Evolutionary conservation across 2,329 filamentous ascomycete genomes (phyloP).

Genomic region (Aspergillus jensenii): DNA sequence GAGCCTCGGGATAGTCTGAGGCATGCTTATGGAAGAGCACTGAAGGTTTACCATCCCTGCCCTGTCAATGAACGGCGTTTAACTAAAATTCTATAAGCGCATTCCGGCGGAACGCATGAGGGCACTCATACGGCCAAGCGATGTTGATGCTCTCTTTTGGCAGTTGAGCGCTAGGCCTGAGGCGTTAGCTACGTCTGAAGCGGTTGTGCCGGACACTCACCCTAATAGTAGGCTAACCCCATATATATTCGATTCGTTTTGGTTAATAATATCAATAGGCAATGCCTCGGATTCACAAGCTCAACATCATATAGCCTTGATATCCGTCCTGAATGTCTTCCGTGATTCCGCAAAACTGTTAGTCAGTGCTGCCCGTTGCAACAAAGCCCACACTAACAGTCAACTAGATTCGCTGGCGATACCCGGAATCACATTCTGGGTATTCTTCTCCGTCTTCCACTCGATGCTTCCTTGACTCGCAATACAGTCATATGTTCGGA

Average conservation of each 20-base stretch:
- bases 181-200: conserved; percentile 39
- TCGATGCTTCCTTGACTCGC: too few species aligned
- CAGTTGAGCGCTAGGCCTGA: conserved; percentile 56
- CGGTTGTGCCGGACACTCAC: conserved; percentile 26
- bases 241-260: neutral
- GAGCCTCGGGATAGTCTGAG: conserved; percentile 59
- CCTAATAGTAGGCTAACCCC: conserved; percentile 21
- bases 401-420: too few species aligned
- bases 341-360: too few species aligned
- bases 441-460: too few species aligned
- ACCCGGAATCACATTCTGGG: too few species aligned
- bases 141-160: conserved; percentile 55
- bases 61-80: neutral
- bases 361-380: too few species aligned
- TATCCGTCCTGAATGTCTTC: too few species aligned
- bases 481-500: too few species aligned
- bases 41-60: conserved; percentile 48
- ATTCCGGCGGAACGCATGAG: conserved; percentile 29
- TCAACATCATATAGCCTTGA: too few species aligned
- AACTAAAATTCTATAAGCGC: conserved; percentile 26
- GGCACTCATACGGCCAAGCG: conserved; percentile 36
- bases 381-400: too few species aligned
- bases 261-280: neutral
- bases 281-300: conserved; percentile 12
- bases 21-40: conserved; percentile 57